Evolutionary conservation across 192 early-diverging fungal species (phyloP), one percentile per base, ranked within the genome.

Genomic region (Mortierella alpina): DNA sequence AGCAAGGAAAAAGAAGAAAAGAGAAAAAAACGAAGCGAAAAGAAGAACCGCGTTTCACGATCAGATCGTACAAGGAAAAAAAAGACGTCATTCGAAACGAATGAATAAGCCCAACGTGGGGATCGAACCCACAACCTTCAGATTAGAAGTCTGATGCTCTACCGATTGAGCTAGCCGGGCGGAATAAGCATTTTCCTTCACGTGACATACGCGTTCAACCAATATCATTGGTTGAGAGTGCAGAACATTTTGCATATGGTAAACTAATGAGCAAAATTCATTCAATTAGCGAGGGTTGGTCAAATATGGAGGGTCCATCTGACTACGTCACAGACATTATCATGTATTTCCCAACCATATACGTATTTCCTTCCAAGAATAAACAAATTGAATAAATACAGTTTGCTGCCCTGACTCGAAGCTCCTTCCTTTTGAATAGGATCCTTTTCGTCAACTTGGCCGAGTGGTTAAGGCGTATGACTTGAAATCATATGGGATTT

Each of bases 401-500:
- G 1, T 31, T 31, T 31, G 31, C 31, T 31, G 31, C 31, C 31
- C 31, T 31, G 31, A 31, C 31, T 31, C 31, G 31, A 31, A 31
- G 31, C 31, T 31, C 31, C 31, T 31, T 31, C 31, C 1, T 31
- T 31, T 31, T 31, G 31, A 31, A 3, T 2, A 31, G 31, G 31
- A 31, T 31, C 31, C 31, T 31, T 31, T 31, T 31, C 31, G 75
- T 78, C 75, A 71, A 59, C 69, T 71, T 78, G 75, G 75, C 75
- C 75, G 75, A 78, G 75, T 78, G 75, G 75, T 78, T 78, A 78
- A 78, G 75, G 75, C 75, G 75, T 78, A 71, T 78, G 75, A 78
- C 75, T 78, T 78, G 75, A 78, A 78, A 78, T 78, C 75, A 78
- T 71, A 78, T 78, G 75, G 75, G 75, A 66, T 59, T 42, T 78